Conservation (phyloP, 179 eudicot genomes). For the Gypsophila paniculata region DNA sequence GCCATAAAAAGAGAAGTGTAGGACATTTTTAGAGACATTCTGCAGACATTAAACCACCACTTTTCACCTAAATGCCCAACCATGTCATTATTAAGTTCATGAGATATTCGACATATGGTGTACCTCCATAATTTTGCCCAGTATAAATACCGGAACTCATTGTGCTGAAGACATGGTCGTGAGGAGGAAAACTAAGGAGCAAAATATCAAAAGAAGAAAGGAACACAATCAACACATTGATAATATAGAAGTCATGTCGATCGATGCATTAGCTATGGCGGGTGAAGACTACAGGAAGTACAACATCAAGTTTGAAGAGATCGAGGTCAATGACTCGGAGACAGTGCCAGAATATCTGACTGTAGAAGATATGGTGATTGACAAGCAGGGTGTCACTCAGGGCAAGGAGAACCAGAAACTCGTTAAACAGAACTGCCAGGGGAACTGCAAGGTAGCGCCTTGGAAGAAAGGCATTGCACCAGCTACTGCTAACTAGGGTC, state of each 20-base stretch:
- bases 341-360: conserved; percentile 32
- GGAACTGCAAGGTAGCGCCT: background rate
- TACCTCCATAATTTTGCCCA: background rate
- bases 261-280: conserved; percentile 60
- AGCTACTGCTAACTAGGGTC: background rate
- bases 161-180: background rate
- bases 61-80: background rate
- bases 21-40: background rate
- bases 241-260: conserved; percentile 23
- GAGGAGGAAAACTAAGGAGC: conserved; percentile 1
- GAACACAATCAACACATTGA: background rate
- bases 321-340: conserved; percentile 25
- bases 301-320: conserved; percentile 27
- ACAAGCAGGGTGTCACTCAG: conserved; percentile 6
- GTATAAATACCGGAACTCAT: conserved; percentile 17
- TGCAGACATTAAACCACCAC: background rate
- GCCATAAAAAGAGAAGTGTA: background rate
- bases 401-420: background rate
- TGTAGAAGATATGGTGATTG: conserved; percentile 13
- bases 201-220: background rate
- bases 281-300: conserved; percentile 37
- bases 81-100: background rate
- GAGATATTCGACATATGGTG: background rate
- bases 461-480: conserved; percentile 7
- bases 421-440: background rate